Evolutionary conservation across 2,329 filamentous ascomycete species (phyloP), one percentile per base, ranked within the genome.

Genomic region (Pyrenochaeta sp.): DNA sequence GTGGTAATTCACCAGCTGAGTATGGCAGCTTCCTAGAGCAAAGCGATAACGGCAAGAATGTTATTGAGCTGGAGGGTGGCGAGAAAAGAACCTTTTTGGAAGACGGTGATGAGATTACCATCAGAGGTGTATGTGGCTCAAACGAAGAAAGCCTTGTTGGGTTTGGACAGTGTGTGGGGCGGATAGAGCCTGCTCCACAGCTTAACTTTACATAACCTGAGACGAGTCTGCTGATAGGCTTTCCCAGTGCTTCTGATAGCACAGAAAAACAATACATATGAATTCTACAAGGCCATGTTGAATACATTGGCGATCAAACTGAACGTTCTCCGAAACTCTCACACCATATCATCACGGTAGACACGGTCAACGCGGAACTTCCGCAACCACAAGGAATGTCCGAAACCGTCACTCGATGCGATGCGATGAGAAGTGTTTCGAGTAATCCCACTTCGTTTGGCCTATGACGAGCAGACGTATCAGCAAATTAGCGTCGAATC

Each of bases 1-100:
- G 82, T 29, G 89, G 89, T 2, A 77, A 68, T 4, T 77, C 69
- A 30, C 69, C 73, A n/a, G 72, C 73, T 8, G 81, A 83, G 6
- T 76, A 85, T 51, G 89, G 89, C 1, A 87, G 86, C 62, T 70
- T 93, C 34, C 69, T 93, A 30, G 89, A 94, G 72, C 83, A 87
- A 64, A 89, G 81, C 0, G 77, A 84, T 50, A 84, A 83, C 23
- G 89, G 89, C 1, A 90, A 89, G 72, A 74, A 74, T 3, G 69
- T 81, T 0, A 75, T 92, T 17, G 77, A 79, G 56, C 69, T 92
- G 13, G 75, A 76, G 0, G 81, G 81, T 4, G 86, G 85, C 6
- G 86, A 87, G 42, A 81, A 87, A 63, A 80, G 89, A 37, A 81
- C 77, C 38, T 93, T 90, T 68, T 68, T 93, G 22, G 79, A 88